Evolutionary conservation across 306 rosid species (phyloP).

Genomic region (Pyrus bretschneideri): DNA sequence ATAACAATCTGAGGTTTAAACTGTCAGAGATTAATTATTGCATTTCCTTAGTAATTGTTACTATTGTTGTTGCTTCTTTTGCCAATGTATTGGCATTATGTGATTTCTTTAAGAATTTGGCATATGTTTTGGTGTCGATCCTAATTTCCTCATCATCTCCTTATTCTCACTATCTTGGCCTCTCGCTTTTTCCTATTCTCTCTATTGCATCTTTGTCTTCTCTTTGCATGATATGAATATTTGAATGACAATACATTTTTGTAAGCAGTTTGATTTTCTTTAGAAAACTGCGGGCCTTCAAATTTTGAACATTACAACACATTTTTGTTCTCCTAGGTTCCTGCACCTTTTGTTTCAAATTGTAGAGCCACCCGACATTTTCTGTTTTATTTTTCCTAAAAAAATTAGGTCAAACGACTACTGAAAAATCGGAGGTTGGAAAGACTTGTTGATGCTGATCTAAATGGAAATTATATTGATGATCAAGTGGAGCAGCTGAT

Average conservation of each 20-base stretch:
- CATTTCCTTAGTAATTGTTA: too few relatives aligned
- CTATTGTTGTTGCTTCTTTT: too few relatives aligned
- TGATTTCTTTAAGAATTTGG: background rate
- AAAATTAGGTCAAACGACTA: conserved; percentile 55
- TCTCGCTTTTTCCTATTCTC: background rate
- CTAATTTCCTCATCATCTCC: background rate
- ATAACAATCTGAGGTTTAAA: too few relatives aligned
- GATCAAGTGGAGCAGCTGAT: conserved; percentile 75
- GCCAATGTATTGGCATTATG: too few relatives aligned
- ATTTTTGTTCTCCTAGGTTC: background rate
- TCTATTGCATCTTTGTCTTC: background rate
- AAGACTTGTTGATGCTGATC: conserved; percentile 65
- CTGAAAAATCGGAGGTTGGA: conserved; percentile 66
- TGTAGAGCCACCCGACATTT: background rate
- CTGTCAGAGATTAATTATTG: too few relatives aligned
- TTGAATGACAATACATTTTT: background rate
- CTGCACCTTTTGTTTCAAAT: background rate
- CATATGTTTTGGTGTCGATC: background rate
- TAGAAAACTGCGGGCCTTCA: background rate
- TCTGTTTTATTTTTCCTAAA: background rate
- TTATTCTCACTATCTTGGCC: background rate
- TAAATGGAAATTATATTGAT: conserved; percentile 49
- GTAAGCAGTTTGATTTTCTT: background rate
- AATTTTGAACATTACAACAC: background rate
- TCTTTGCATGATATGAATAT: background rate